Conservation (phyloP, 73 alveolate genomes). For the Paramecium sonneborni region DNA sequence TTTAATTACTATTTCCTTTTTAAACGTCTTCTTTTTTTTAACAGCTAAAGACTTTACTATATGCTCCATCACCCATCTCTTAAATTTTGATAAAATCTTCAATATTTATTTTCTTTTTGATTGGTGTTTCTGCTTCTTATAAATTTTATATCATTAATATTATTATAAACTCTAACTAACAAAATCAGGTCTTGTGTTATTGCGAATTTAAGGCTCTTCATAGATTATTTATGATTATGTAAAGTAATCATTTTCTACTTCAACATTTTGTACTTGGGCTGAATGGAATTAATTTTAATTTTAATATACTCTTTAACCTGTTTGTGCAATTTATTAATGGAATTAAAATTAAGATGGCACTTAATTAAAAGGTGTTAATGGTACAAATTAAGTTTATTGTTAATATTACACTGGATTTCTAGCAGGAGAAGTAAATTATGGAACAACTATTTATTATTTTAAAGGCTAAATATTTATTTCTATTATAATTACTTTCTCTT, state of each 20-base stretch:
- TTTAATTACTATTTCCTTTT: background rate
- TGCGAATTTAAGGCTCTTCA: constrained; percentile 8
- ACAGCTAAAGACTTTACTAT: background rate
- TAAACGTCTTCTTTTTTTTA: background rate
- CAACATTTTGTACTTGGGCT: background rate
- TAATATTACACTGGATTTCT: background rate
- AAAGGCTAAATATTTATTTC: background rate
- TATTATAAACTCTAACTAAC: constrained; percentile 34
- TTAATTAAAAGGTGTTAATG: background rate
- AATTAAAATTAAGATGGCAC: background rate
- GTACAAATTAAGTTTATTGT: background rate
- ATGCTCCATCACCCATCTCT: background rate
- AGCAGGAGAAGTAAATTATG: background rate
- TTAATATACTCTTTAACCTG: background rate
- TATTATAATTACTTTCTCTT: background rate
- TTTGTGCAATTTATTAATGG: background rate
- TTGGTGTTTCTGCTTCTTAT: background rate
- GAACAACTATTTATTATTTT: background rate
- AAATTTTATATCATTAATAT: background rate
- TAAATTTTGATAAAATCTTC: background rate
- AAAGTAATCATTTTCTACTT: background rate
- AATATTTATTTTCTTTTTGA: background rate
- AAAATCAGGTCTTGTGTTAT: constrained; percentile 3
- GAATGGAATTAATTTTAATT: background rate
- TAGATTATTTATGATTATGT: background rate